Evolutionary conservation across 352 stramenopile species (phyloP).

Genomic region (Pythium rishiriense): DNA sequence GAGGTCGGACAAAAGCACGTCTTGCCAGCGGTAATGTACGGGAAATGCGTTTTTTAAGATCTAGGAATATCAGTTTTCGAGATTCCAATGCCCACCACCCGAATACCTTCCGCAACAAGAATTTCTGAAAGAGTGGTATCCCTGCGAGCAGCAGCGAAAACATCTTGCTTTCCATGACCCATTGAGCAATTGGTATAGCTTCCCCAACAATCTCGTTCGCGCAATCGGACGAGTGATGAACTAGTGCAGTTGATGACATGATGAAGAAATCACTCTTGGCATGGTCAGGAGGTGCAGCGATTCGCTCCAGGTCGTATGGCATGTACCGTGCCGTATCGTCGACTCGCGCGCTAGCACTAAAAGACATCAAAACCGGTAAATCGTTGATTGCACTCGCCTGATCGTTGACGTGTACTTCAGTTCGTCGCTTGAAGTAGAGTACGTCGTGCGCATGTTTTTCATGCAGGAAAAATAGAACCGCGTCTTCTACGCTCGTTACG

Average conservation of each 20-base stretch:
- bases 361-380: conserved; percentile 38
- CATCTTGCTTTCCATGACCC: conserved; percentile 76
- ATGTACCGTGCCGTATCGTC: conserved; percentile 36
- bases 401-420: conserved; percentile 6
- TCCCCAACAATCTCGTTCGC: conserved; percentile 44
- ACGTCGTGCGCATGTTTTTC: conserved; percentile 72
- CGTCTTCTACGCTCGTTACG: conserved; percentile 53
- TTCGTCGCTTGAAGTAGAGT: conserved; percentile 59
- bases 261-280: conserved; percentile 64
- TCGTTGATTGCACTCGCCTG: conserved; percentile 5
- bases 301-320: conserved; percentile 60
- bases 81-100: conserved; percentile 44
- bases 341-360: conserved; percentile 1
- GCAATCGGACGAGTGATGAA: conserved; percentile 52
- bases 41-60: conserved; percentile 38
- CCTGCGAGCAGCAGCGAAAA: conserved; percentile 68
- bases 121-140: conserved; percentile 77
- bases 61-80: conserved; percentile 39
- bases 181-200: conserved; percentile 62
- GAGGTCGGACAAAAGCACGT: conserved; percentile 36
- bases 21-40: conserved; percentile 42
- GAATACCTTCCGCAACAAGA: conserved; percentile 61
- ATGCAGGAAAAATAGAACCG: conserved; percentile 67
- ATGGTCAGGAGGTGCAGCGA: conserved; percentile 31
- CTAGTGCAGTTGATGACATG: conserved; percentile 57